phyloP scores from a whole-genome alignment of 2,329 filamentous ascomycete genomes.

The Lanzia echinophila region DNA sequence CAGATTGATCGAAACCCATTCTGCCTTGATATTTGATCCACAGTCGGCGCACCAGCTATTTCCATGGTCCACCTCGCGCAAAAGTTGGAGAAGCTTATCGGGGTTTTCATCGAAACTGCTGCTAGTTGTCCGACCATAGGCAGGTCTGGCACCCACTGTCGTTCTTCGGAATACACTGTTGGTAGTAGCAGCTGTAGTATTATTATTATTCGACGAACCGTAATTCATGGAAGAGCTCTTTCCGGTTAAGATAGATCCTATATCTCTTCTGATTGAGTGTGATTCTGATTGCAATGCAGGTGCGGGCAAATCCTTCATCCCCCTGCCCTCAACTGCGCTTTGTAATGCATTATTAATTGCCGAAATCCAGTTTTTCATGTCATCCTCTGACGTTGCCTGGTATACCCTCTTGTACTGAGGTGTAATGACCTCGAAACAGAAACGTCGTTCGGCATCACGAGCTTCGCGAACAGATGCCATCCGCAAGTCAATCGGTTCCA shows the following conservation, averaged over 20 bases:
- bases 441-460: conserved; percentile 85
- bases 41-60: conserved; percentile 95
- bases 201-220: conserved; percentile 39
- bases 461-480: conserved; percentile 97
- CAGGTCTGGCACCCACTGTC: conserved; percentile 83
- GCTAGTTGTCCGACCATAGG: conserved; percentile 60
- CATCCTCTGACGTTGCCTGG: conserved; percentile 94
- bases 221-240: conserved; percentile 69
- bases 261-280: conserved; percentile 67
- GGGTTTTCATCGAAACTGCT: conserved; percentile 75
- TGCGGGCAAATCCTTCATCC: conserved; percentile 47
- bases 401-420: conserved; percentile 94
- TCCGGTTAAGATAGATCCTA: conserved; percentile 86
- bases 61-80: conserved; percentile 84
- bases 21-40: conserved; percentile 82
- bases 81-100: conserved; percentile 76
- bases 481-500: conserved; percentile 93
- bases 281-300: conserved; percentile 33
- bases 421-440: conserved; percentile 98
- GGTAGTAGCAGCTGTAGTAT: conserved; percentile 5
- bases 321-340: conserved; percentile 83
- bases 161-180: conserved; percentile 72
- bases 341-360: conserved; percentile 97
- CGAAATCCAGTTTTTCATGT: conserved; percentile 94
- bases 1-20: conserved; percentile 98